Conservation (phyloP, 352 stramenopile genomes). For the Bremia lactucae region DNA sequence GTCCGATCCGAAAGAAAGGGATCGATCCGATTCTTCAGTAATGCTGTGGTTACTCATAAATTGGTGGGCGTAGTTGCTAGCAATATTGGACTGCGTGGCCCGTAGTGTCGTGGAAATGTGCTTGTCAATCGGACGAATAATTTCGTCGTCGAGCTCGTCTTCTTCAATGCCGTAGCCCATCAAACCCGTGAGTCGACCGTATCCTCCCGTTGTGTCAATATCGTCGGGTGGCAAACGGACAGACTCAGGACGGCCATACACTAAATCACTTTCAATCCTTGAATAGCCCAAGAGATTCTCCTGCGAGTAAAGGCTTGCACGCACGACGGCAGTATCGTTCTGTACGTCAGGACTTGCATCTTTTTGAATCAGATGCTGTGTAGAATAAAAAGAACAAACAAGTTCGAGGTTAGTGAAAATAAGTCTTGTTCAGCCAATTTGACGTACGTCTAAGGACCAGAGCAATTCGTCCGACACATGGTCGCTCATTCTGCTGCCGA, state of each 20-base stretch:
- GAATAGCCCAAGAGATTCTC: slow-evolving; percentile 22
- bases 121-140: slow-evolving; percentile 17
- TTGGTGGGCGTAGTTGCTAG: slow-evolving; percentile 18
- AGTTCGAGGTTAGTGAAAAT: neutral
- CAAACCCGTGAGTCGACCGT: slow-evolving; percentile 18
- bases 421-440: neutral
- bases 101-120: slow-evolving; percentile 13
- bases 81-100: slow-evolving; percentile 6
- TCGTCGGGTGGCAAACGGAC: slow-evolving; percentile 5
- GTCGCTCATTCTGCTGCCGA: slow-evolving; percentile 29
- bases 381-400: slow-evolving; percentile 9
- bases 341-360: slow-evolving; percentile 21
- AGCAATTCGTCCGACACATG: slow-evolving; percentile 58
- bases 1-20: slow-evolving; percentile 50
- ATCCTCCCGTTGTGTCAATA: slow-evolving; percentile 10
- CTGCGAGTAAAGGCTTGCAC: slow-evolving; percentile 36
- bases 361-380: slow-evolving; percentile 36
- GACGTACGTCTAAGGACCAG: slow-evolving; percentile 52
- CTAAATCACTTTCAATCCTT: slow-evolving; percentile 34
- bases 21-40: slow-evolving; percentile 61
- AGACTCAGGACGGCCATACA: slow-evolving; percentile 30
- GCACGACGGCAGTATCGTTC: slow-evolving; percentile 24
- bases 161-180: slow-evolving; percentile 28
- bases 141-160: slow-evolving; percentile 24
- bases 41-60: slow-evolving; percentile 29